Evolutionary conservation across 31 red algal species (phyloP), one percentile per base, ranked within the genome.

Genomic region (Porphyra umbilicalis): DNA sequence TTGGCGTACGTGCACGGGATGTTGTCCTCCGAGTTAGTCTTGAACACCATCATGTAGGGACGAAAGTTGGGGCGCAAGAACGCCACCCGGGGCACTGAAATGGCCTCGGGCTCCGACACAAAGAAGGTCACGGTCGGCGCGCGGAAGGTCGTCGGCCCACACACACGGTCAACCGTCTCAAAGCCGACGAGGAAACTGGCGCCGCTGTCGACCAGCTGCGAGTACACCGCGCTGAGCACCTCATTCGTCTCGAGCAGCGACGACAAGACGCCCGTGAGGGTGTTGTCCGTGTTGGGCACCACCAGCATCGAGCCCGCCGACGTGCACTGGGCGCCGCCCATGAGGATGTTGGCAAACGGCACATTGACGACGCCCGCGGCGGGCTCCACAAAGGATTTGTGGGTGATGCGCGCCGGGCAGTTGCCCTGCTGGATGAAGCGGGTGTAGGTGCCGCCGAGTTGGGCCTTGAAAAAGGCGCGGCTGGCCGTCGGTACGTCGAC

Each of bases 31-130:
- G 25, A n/a, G 57, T 71, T 86, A 34, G 84, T 79, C 35, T 91
- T 85, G 44, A 83, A 91, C 32, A 92, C 85, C 81, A 88, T 38
- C 85, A 92, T 92, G 57, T 92, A 92, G 75, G 83, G 87, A 10
- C 82, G 79, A 44, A 71, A 71, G 57, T 79, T 83, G 34, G 90
- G 85, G 67, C 76, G 84, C 7, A 92, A 33, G 30, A 82, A 84
- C 38, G 88, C 82, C 20, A 87, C 82, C 31, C 78, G 79, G 35
- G 85, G 89, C 71, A 91, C 88, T 9, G 35, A 20, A 71, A 88
- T 87, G 8, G 80, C 79, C 36, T 87, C 85, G 42, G 87, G 79
- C 44, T 85, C 85, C 25, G 83, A 81, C 81, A 88, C 82, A 68
- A 92, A 88, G 75, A 92, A 38, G 77, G 81, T 86, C 74, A 92